Percentiles rank a stretch among this genome's conserved stretches.
Evolutionary conservation across 129 eudicot genomes (phyloP).

Genomic region (Solidago caesia): DNA sequence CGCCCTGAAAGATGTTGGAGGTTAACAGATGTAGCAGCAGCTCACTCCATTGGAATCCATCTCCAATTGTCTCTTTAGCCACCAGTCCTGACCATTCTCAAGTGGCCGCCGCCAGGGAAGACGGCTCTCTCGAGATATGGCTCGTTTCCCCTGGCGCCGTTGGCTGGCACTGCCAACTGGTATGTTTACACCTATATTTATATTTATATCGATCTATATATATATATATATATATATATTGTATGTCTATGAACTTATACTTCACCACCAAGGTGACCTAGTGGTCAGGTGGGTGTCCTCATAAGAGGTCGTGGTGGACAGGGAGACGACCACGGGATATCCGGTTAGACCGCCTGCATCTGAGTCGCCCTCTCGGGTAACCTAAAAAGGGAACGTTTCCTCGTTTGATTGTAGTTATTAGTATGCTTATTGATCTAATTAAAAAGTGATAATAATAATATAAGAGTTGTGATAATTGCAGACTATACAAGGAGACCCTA

Average conservation of each 20-base stretch:
- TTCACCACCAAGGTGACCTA: too few relatives aligned
- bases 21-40: constrained; percentile 46
- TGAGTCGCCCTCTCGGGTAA: too few relatives aligned
- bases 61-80: constrained; percentile 80
- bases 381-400: too few relatives aligned
- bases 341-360: too few relatives aligned
- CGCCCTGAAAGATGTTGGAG: constrained; percentile 41
- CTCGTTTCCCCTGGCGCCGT: constrained; percentile 94
- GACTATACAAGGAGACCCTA: constrained; percentile 76
- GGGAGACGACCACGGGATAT: too few relatives aligned
- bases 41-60: constrained; percentile 74
- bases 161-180: constrained; percentile 95
- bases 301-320: too few relatives aligned
- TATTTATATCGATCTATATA: too few relatives aligned
- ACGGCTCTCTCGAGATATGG: constrained; percentile 90
- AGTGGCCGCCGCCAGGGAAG: constrained; percentile 93
- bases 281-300: too few relatives aligned
- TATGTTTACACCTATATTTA: constrained; percentile 6
- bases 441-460: not conserved
- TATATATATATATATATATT: too few relatives aligned
- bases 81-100: constrained; percentile 81
- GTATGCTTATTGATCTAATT: not conserved
- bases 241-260: too few relatives aligned
- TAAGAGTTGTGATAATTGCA: constrained; percentile 22
- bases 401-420: not conserved